Base-by-base conservation (phyloP, 495 filamentous ascomycete genomes). In the Collariella sp. region DNA sequence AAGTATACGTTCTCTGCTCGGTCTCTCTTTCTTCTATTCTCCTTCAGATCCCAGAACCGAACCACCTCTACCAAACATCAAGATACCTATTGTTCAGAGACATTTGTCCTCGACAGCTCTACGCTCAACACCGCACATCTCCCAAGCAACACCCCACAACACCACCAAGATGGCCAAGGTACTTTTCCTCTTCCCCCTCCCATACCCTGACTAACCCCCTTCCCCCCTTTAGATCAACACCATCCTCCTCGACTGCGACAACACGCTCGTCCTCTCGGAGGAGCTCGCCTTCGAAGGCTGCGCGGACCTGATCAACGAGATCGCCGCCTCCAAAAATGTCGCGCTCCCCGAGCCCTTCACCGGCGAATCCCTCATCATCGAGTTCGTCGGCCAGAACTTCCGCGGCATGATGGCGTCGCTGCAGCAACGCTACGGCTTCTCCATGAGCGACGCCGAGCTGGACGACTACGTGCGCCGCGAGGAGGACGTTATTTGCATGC, bases 381-480 rank as follows among this genome's bases (percentile, higher is more conserved):
- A 95, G 72, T 96, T 95, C 64, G 91, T 95, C 67, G 91, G 91
- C 62, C 87, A 91, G 68, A 95, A 95, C 78, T 96, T 96, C 80
- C 89, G 90, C 59, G 88, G 89, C 67, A 95, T 95, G 89, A 70
- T 77, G 66, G 44, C 49, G 48, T 82, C 79, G 55, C 79, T 95
- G 50, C 83, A 88, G 71, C 73, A 80, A 67, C 90, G 88, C 70
- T 86, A 84, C 76, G 71, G 75, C 59, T 90, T 95, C 70, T 71
- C 76, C 34, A 76, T 95, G 71, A 60, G 68, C 4, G 65, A 75
- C 20, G 83, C 79, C 3, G 86, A 95, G 64, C 69, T 91, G 19
- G 83, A 93, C 64, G 66, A 60, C 15, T 95, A 89, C 68, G 91
- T 95, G 44, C 78, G 72, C 59, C 77, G 76, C 55, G 91, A 96